Conservation (phyloP, 129 eudicot species). For the Flaveria brownii region DNA sequence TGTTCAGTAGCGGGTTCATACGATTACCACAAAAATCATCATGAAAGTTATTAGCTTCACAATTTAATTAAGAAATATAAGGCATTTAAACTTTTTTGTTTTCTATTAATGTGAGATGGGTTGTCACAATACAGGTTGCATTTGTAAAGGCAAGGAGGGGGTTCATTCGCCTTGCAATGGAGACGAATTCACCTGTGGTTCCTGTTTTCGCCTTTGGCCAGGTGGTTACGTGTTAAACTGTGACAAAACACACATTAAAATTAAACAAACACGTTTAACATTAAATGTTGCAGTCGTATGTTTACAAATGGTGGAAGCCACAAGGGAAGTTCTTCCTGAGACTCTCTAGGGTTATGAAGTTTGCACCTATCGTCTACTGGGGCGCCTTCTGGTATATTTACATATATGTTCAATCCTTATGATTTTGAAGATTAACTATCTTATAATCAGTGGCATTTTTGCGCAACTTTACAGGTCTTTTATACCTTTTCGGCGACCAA, state of each 20-base stretch:
- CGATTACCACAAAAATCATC: too few relatives aligned
- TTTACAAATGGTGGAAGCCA: constrained; percentile 91
- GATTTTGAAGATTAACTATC: background rate
- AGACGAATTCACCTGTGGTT: constrained; percentile 68
- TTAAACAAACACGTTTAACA: too few relatives aligned
- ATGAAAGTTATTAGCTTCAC: background rate
- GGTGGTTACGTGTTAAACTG: constrained; percentile 33
- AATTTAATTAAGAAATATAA: background rate
- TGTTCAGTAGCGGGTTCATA: too few relatives aligned
- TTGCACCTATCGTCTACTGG: constrained; percentile 72
- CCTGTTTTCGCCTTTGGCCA: constrained; percentile 92
- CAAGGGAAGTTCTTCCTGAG: constrained; percentile 54
- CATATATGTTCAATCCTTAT: constrained; percentile 12
- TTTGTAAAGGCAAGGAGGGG: constrained; percentile 66
- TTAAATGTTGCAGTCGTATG: constrained; percentile 47
- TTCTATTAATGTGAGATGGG: background rate
- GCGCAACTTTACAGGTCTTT: constrained; percentile 49
- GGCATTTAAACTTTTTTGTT: background rate
- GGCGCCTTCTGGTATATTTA: constrained; percentile 62
- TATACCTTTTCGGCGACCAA: constrained; percentile 64
- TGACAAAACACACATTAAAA: too few relatives aligned
- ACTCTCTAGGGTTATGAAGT: constrained; percentile 68
- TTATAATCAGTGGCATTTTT: background rate
- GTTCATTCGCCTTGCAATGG: constrained; percentile 78
- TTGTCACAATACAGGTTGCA: constrained; percentile 49